Conservation (phyloP, 805 yeast genomes). For the Wickerhamomyces rabaulensis region DNA sequence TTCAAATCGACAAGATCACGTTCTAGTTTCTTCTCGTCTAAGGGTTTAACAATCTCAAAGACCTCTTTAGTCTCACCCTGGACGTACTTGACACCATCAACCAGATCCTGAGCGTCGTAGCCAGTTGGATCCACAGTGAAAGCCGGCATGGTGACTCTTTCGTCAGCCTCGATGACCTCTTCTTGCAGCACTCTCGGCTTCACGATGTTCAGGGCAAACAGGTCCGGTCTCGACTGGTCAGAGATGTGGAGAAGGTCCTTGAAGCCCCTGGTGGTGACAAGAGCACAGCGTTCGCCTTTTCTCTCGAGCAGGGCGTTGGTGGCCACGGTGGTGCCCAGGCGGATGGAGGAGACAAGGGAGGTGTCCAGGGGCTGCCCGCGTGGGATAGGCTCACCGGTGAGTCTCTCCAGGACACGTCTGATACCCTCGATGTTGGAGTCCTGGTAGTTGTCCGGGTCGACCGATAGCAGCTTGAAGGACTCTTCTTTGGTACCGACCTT, state of each 20-base stretch:
- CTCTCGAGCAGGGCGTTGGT: conserved; percentile 49
- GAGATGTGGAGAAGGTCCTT: conserved; percentile 47
- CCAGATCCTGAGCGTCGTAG: conserved; percentile 25
- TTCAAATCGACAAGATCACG: conserved; percentile 17
- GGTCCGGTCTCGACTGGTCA: conserved; percentile 47
- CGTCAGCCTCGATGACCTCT: conserved; percentile 42
- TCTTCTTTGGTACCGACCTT: conserved; percentile 34
- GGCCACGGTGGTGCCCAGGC: conserved; percentile 49
- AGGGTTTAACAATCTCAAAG: conserved; percentile 31
- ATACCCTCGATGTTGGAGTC: conserved; percentile 52
- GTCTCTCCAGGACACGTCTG: conserved; percentile 38
- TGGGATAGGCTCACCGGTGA: conserved; percentile 29
- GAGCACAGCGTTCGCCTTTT: conserved; percentile 43
- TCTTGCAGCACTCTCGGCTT: conserved; percentile 42
- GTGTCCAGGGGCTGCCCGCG: conserved; percentile 28
- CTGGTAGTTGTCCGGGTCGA: conserved; percentile 41
- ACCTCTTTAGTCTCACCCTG: conserved; percentile 36
- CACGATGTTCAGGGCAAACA: conserved; percentile 43
- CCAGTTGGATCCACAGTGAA: conserved; percentile 59
- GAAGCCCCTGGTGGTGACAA: conserved; percentile 46
- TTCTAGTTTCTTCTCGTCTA: conserved; percentile 23
- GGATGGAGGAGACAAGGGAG: conserved; percentile 33
- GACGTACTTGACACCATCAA: conserved; percentile 31
- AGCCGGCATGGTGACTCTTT: conserved; percentile 56
- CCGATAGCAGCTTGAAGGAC: conserved; percentile 42